Evolutionary conservation across 345 rosid genomes (phyloP).

Genomic region (Linum tenue): DNA sequence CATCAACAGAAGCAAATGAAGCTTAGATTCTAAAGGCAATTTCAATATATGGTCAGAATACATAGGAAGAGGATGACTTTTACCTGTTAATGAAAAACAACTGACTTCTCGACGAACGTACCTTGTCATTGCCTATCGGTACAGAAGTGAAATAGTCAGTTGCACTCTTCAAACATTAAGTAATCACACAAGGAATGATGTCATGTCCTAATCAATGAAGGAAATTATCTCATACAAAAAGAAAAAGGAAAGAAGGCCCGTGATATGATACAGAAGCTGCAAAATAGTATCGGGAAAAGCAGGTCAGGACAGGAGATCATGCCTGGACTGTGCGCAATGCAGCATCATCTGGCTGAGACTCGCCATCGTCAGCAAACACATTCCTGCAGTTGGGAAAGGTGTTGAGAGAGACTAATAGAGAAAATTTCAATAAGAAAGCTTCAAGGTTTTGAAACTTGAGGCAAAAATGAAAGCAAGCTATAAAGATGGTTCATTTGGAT

Average conservation of each 20-base stretch:
- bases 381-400: slow-evolving; percentile 48
- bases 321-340: slow-evolving; percentile 63
- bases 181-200: neutral
- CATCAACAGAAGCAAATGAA: neutral
- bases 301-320: slow-evolving; percentile 24
- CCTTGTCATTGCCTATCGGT: slow-evolving; percentile 76
- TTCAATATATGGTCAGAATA: neutral
- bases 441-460: neutral
- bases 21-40: neutral
- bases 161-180: neutral
- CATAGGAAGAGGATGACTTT: neutral
- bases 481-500: neutral
- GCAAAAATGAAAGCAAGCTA: neutral
- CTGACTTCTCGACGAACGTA: slow-evolving; percentile 71
- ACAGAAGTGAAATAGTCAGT: slow-evolving; percentile 17
- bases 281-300: slow-evolving; percentile 1
- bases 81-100: slow-evolving; percentile 82
- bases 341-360: slow-evolving; percentile 45
- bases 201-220: neutral
- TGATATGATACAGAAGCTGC: neutral
- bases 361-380: slow-evolving; percentile 76
- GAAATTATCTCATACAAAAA: too few species aligned
- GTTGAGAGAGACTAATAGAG: neutral
- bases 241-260: neutral
- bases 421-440: neutral